Conservation (phyloP, 1,284 basidiomycete species). For the Ustilago vetiveriae region DNA sequence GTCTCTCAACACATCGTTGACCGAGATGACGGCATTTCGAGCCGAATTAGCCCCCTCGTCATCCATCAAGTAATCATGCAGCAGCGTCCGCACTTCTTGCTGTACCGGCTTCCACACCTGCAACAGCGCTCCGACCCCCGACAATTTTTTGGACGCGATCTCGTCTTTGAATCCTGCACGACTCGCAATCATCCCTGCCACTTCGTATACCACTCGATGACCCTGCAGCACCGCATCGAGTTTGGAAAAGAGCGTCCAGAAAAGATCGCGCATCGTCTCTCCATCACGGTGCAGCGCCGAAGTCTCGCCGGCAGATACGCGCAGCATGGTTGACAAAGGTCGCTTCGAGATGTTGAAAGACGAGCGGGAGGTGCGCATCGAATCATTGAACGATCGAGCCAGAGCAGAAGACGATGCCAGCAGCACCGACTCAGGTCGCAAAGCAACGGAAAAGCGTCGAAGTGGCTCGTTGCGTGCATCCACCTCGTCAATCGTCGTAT, state of each 20-base stretch:
- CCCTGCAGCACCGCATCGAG: constrained; percentile 94
- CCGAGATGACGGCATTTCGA: constrained; percentile 86
- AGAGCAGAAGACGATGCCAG: constrained; percentile 55
- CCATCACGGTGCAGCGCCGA: constrained; percentile 57
- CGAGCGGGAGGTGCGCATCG: constrained; percentile 36
- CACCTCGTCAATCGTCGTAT: constrained; percentile 87
- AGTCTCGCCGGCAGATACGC: constrained; percentile 52
- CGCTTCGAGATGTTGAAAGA: constrained; percentile 45
- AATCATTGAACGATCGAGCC: constrained; percentile 43
- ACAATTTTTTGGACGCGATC: constrained; percentile 24
- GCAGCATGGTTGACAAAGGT: constrained; percentile 35
- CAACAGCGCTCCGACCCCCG: constrained; percentile 69
- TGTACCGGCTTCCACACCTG: constrained; percentile 95
- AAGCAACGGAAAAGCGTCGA: constrained; percentile 72
- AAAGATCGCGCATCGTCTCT: constrained; percentile 77
- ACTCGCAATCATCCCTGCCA: constrained; percentile 68
- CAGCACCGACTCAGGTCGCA: constrained; percentile 73
- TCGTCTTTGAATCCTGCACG: constrained; percentile 53
- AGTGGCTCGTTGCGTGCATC: constrained; percentile 70
- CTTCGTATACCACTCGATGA: constrained; percentile 88
- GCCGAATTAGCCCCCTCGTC: constrained; percentile 81
- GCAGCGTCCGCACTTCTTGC: constrained; percentile 80
- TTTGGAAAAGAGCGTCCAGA: constrained; percentile 98
- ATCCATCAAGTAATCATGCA: constrained; percentile 90
- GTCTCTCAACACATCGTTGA: constrained; percentile 83